Conservation (phyloP, 2,329 filamentous ascomycete species). For the Ascochyta clinopodiicola region DNA sequence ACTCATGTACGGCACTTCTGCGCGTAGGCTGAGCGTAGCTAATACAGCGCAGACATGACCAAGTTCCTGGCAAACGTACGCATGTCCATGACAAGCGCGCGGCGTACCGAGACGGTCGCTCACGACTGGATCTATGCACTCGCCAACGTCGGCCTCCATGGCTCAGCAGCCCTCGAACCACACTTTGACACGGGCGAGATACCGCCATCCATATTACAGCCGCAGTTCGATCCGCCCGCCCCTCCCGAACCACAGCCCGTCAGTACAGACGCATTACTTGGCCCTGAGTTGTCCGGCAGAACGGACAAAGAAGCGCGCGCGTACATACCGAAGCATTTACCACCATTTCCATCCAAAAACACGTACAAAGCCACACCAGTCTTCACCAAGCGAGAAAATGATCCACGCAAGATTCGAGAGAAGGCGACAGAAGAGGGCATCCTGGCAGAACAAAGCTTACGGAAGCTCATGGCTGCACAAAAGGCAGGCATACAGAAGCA, state of each 20-base stretch:
- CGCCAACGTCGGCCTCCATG: conserved; percentile 48
- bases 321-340: conserved; percentile 68
- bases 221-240: conserved; percentile 51
- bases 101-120: conserved; percentile 63
- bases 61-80: conserved; percentile 61
- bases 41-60: conserved; percentile 57
- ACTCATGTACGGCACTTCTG: conserved; percentile 62
- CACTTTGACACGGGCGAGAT: conserved; percentile 53
- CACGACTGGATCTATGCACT: conserved; percentile 65
- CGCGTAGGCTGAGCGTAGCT: conserved; percentile 22
- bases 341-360: conserved; percentile 67
- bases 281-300: conserved; percentile 57
- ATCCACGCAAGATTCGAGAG: conserved; percentile 66
- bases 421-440: conserved; percentile 70
- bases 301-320: conserved; percentile 54
- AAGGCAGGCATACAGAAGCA: conserved; percentile 54
- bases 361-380: conserved; percentile 68
- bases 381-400: conserved; percentile 64
- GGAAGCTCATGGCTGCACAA: conserved; percentile 61
- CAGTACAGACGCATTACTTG: conserved; percentile 58
- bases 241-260: conserved; percentile 51
- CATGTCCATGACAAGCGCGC: conserved; percentile 63
- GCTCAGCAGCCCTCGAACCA: conserved; percentile 48
- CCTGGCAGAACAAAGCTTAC: conserved; percentile 68
- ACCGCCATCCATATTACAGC: conserved; percentile 45